Evolutionary conservation across 1,284 basidiomycete genomes (phyloP).

Genomic region (Ustilago cynodontis): DNA sequence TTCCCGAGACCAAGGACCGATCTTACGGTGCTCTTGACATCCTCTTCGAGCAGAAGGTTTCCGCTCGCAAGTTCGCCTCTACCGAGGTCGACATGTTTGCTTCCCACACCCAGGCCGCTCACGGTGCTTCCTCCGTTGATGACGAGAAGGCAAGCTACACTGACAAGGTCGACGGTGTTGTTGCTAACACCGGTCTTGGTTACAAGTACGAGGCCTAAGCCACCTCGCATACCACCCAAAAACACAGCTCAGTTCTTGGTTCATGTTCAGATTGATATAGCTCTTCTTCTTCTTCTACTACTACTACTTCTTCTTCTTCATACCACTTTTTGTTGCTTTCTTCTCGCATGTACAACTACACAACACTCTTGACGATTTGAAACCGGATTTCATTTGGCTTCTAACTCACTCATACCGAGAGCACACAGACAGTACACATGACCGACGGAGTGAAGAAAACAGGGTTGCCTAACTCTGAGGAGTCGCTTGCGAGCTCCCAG

Average conservation of each 20-base stretch:
- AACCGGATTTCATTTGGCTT: neutral
- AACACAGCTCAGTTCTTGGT: neutral
- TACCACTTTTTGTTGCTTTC: neutral
- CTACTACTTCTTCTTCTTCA: too few species aligned
- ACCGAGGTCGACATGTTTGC: conserved; percentile 67
- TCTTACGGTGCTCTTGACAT: conserved; percentile 72
- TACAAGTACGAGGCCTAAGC: conserved; percentile 41
- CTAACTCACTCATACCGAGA: too few species aligned
- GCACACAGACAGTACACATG: too few species aligned
- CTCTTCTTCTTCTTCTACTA: neutral
- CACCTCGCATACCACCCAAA: neutral
- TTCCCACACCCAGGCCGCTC: conserved; percentile 26
- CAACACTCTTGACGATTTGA: neutral
- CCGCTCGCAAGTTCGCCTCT: conserved; percentile 69
- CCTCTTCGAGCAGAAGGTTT: conserved; percentile 68
- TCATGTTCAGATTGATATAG: neutral
- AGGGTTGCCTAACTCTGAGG: too few species aligned
- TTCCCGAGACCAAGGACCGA: conserved; percentile 71
- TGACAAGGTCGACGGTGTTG: conserved; percentile 39
- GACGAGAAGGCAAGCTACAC: conserved; percentile 40
- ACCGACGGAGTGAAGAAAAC: too few species aligned
- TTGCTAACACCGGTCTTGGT: conserved; percentile 39
- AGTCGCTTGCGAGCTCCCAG: too few species aligned
- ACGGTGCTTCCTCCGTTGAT: conserved; percentile 14
- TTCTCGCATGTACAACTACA: neutral